Evolutionary conservation across 75 land plant genomes (phyloP).

Genomic region (Picea glauca): DNA sequence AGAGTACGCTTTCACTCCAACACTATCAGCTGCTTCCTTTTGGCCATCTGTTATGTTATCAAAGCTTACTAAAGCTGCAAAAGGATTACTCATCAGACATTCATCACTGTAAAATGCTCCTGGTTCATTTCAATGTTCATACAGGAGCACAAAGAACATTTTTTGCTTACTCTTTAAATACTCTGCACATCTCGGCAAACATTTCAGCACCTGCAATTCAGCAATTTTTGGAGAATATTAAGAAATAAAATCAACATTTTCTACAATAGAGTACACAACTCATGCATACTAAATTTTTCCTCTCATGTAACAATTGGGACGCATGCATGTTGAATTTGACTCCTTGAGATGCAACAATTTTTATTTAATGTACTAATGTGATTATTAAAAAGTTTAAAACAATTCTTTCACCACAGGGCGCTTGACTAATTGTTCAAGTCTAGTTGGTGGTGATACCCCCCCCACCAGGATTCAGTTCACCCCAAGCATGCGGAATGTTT

Average conservation of each 20-base stretch:
- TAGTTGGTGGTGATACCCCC: too few species aligned
- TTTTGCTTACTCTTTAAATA: constrained; percentile 49
- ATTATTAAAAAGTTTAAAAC: constrained; percentile 1
- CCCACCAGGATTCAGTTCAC: too few species aligned
- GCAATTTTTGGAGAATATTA: constrained; percentile 13
- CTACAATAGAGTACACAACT: not conserved
- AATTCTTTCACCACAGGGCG: not conserved
- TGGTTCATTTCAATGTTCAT: not conserved
- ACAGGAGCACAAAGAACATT: not conserved
- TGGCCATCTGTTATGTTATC: constrained; percentile 36
- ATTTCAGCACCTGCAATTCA: constrained; percentile 47
- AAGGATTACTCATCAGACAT: not conserved
- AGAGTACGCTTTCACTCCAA: constrained; percentile 62
- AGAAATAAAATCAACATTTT: not conserved
- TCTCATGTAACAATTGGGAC: not conserved
- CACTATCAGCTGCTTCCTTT: constrained; percentile 55
- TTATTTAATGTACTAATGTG: not conserved
- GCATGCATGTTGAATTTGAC: not conserved
- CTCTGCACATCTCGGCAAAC: constrained; percentile 49
- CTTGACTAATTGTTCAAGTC: too few species aligned
- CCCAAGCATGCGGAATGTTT: too few species aligned
- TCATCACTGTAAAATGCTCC: not conserved
- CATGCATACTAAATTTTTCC: not conserved
- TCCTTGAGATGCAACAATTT: not conserved
- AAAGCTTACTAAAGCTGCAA: constrained; percentile 89